These are phyloP conservation scores for Neonectria punicea DNA, from an alignment of 2,329 filamentous ascomycete genomes.

Conservation along the genomic window DNA sequence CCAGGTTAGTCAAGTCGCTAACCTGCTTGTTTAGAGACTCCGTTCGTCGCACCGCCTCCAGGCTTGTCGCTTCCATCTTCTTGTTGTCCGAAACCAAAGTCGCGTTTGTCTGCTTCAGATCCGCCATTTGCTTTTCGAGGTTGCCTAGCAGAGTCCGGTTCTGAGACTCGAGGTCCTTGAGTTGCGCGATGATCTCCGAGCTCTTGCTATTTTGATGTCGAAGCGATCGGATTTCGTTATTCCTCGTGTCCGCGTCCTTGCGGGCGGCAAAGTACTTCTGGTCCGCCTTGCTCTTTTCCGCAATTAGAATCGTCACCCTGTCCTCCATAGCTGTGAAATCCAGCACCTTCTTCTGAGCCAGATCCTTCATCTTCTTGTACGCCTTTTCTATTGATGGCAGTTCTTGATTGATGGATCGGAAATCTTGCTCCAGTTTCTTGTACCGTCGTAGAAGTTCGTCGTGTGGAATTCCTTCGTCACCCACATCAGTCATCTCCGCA, in stretches of 20 bases:
- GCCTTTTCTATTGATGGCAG: slow-evolving; percentile 89
- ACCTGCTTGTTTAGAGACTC: slow-evolving; percentile 82
- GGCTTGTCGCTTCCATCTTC: slow-evolving; percentile 75
- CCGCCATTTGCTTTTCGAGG: slow-evolving; percentile 89
- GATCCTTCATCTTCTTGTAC: slow-evolving; percentile 86
- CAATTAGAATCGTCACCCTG: slow-evolving; percentile 75
- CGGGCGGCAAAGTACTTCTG: slow-evolving; percentile 98
- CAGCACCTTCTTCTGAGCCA: slow-evolving; percentile 87
- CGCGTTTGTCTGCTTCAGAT: slow-evolving; percentile 83
- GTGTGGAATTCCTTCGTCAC: slow-evolving; percentile 67
- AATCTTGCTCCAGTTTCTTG: slow-evolving; percentile 80
- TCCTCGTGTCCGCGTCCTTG: slow-evolving; percentile 89
- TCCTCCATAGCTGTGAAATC: slow-evolving; percentile 83
- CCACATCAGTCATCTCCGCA: slow-evolving; percentile 55
- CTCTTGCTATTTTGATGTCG: slow-evolving; percentile 88
- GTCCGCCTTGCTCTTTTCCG: slow-evolving; percentile 95
- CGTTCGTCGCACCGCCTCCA: slow-evolving; percentile 74
- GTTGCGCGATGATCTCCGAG: slow-evolving; percentile 89
- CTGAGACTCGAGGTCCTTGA: slow-evolving; percentile 89
- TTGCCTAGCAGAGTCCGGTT: slow-evolving; percentile 81
- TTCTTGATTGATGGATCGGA: slow-evolving; percentile 86
- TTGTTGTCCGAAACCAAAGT: slow-evolving; percentile 77
- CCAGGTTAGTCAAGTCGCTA: slow-evolving; percentile 76
- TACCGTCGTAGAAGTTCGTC: slow-evolving; percentile 82
- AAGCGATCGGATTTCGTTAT: slow-evolving; percentile 81